Evolutionary conservation across 257 asterid genomes (phyloP).

Genomic region (Solanum paucissectum): DNA sequence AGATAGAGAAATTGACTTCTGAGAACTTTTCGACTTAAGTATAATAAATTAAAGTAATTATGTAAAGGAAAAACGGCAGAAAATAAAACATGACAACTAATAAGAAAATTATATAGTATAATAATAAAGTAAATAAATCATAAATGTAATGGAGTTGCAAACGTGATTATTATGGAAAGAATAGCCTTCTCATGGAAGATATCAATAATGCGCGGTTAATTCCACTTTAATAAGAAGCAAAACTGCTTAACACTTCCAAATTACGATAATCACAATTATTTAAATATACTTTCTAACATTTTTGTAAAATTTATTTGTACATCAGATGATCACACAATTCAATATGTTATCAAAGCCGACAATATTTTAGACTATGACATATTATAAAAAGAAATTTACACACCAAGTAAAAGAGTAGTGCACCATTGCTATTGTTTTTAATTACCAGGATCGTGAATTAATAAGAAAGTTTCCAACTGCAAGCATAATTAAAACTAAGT

Average conservation of each 20-base stretch:
- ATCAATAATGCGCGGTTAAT: background rate
- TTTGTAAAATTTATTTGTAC: background rate
- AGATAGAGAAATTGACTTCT: background rate
- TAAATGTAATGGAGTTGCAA: background rate
- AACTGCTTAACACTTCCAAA: background rate
- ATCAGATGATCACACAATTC: background rate
- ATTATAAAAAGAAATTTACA: background rate
- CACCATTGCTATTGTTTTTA: background rate
- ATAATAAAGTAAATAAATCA: background rate
- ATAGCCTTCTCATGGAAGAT: background rate
- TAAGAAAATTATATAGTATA: background rate
- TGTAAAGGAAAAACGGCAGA: too few relatives aligned
- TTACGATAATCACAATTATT: background rate
- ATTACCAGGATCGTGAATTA: background rate
- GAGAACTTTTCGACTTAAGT: too few relatives aligned
- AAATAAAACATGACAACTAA: too few relatives aligned
- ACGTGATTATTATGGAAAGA: background rate
- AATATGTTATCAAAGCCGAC: background rate
- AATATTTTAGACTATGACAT: background rate
- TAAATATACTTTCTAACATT: background rate
- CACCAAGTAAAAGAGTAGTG: background rate
- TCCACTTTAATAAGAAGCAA: background rate
- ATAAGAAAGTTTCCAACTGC: background rate
- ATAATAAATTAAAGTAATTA: too few relatives aligned
- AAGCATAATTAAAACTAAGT: background rate